Percentiles rank a stretch among this genome's conserved stretches.
These are phyloP conservation scores for Cyberlindnera sargentensis DNA, from an alignment of 805 yeast species.

Conservation along the genomic window DNA sequence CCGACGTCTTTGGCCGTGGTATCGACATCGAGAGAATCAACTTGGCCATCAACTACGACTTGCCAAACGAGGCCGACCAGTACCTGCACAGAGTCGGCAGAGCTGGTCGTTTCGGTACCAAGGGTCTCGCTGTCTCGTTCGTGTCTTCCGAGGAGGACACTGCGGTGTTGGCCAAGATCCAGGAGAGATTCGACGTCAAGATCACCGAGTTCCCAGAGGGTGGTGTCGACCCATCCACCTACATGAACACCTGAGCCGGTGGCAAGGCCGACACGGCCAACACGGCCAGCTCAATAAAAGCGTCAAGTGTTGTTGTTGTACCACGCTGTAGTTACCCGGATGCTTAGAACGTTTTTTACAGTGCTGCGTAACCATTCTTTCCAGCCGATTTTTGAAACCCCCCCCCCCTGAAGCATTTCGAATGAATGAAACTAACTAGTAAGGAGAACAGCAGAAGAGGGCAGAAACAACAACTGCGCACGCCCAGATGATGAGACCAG, in stretches of 20 bases:
- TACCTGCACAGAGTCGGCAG: slow-evolving; percentile 99
- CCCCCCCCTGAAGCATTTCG: no score
- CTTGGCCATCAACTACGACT: slow-evolving; percentile 94
- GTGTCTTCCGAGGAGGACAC: slow-evolving; percentile 83
- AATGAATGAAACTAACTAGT: no score
- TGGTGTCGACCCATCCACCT: slow-evolving; percentile 95
- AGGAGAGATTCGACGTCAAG: slow-evolving; percentile 95
- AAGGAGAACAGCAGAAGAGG: not conserved
- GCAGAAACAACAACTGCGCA: no score
- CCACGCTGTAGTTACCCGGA: not conserved
- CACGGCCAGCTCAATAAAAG: no score
- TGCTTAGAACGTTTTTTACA: not conserved
- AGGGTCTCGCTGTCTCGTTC: slow-evolving; percentile 92
- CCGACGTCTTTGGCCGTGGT: slow-evolving; percentile 99
- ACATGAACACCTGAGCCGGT: slow-evolving; percentile 75
- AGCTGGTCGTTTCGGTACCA: slow-evolving; percentile 99
- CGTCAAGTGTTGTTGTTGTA: not conserved
- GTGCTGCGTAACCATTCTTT: no score
- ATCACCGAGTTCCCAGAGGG: slow-evolving; percentile 94
- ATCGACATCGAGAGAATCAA: slow-evolving; percentile 98
- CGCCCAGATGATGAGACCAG: not conserved
- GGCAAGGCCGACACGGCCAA: no score
- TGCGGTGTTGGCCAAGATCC: slow-evolving; percentile 84
- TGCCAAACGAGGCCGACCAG: slow-evolving; percentile 95
- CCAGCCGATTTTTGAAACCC: no score